Base-by-base conservation (phyloP, 768 basidiomycete species). In the Lentinus tigrinus region DNA sequence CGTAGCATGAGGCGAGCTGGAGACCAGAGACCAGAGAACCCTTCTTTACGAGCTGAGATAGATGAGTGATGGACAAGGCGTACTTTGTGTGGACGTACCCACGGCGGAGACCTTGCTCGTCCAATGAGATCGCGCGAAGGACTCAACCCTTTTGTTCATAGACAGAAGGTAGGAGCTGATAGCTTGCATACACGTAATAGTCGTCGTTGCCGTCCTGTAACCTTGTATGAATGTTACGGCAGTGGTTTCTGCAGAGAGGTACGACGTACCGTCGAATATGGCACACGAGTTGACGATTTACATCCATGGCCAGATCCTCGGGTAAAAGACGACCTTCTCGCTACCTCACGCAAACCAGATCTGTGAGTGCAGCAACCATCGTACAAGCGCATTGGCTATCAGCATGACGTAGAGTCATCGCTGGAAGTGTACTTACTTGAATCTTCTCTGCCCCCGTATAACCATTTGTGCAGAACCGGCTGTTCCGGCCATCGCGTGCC, bases 341-440 rank as follows among this genome's bases (percentile, higher is more conserved):
- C 7, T n/a, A 42, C 14, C 40, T 42, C n/a, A 21, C 8, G 40
- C 17, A 42, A 19, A 14, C 21, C 37, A 31, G 39, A 19, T 38
- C 39, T 38, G n/a, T 36, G 27, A 28, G 49, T 47, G 49, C 38
- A 37, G 23, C 47, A 36, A 31, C 52, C 53, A 47, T 24, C 23
- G 31, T 50, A 36, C 34, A 37, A 38, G 54, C 40, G 52, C 52
- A 54, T 43, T 49, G 43, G 7, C 17, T 48, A 55, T 51, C 47
- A 60, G 36, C 43, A 60, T 60, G 58, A 60, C 58, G 58, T 60
- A 53, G 58, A 36, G 27, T 47, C 26, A 21, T 40, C 6, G 23
- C 44, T 43, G 46, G 42, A 52, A 56, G 13, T 2, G 23, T 24
- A 14, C 36, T 19, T 11, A 31, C 6, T n/a, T 4, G n/a, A 17